phyloP scores from a whole-genome alignment of 73 alveolate species.

The Paramecium sonneborni region DNA sequence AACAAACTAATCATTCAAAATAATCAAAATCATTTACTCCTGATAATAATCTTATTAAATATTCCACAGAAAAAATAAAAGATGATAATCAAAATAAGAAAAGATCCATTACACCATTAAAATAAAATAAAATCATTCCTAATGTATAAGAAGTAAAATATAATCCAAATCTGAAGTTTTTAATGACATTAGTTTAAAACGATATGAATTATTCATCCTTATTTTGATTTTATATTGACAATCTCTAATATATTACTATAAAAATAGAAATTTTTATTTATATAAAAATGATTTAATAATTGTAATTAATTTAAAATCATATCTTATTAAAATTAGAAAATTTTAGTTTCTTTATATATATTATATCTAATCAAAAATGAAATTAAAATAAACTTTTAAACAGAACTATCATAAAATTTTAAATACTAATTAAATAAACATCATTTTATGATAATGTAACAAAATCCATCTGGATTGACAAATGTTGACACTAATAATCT shows the following conservation, averaged over 20 bases:
- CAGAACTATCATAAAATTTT: no score
- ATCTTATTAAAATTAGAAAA: neutral
- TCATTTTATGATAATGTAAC: conserved; percentile 18
- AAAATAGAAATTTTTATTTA: no score
- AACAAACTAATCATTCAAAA: neutral
- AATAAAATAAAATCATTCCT: neutral
- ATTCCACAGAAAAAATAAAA: neutral
- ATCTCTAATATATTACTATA: neutral
- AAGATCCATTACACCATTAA: neutral
- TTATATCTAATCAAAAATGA: neutral
- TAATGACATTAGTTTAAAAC: neutral
- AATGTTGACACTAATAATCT: neutral
- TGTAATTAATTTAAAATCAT: no score
- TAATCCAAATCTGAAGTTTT: neutral
- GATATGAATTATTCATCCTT: neutral
- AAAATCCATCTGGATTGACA: conserved; percentile 40
- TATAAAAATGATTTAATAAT: neutral
- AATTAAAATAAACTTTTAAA: no score
- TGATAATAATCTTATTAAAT: neutral
- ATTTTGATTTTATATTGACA: neutral
- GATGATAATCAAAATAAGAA: neutral
- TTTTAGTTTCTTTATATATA: neutral
- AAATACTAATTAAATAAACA: neutral
- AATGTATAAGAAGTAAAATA: conserved; percentile 2
- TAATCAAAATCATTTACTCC: neutral